Base-by-base conservation (phyloP, 2,329 filamentous ascomycete genomes). In the Chrysosphaeria jannelii region DNA sequence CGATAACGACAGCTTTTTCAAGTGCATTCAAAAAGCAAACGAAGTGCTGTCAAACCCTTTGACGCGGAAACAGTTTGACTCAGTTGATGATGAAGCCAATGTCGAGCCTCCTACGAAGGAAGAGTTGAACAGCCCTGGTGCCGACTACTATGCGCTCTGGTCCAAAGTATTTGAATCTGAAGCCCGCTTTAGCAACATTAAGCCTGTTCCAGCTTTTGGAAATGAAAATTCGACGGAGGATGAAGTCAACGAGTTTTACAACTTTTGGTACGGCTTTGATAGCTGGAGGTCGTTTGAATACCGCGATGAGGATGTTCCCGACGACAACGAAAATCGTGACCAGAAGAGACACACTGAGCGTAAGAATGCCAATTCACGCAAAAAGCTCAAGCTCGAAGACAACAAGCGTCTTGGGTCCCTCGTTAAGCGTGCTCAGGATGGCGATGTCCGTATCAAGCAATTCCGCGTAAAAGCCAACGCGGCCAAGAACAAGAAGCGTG, bases 251-350 rank as follows among this genome's bases (percentile, higher is more conserved):
- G 53, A 56, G 25, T 97, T 97, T 48, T 97, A 97, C 62, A 90
- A 97, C 59, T 97, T 93, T 57, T 97, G 74, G 69, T 97, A 93
- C 58, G 88, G 81, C 58, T 89, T 97, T 38, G 85, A 97, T 57
- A 85, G 71, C 46, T 97, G 85, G 85, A 61, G 85, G 30, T 67
- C 72, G 3, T 97, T 97, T 39, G 85, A 97, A 51, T 97, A 97
- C 48, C 71, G 89, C 28, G 85, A 97, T 41, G 85, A 97, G 54
- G 85, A 97, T 42, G 81, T 97, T 14, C 85, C 85, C 19, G 85
- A 97, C 40, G 85, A 97, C 55, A 90, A 85, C 46, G 85, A 93
- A 53, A 90, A 79, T 55, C 79, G 85, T 45, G 81, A 93, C 51
- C 85, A 97, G 57, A 93, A 91, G 57, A 75, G 85, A 28, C 81